phyloP scores from a whole-genome alignment of 78 protist genomes.

The Dictyostelium brefeldianum region DNA sequence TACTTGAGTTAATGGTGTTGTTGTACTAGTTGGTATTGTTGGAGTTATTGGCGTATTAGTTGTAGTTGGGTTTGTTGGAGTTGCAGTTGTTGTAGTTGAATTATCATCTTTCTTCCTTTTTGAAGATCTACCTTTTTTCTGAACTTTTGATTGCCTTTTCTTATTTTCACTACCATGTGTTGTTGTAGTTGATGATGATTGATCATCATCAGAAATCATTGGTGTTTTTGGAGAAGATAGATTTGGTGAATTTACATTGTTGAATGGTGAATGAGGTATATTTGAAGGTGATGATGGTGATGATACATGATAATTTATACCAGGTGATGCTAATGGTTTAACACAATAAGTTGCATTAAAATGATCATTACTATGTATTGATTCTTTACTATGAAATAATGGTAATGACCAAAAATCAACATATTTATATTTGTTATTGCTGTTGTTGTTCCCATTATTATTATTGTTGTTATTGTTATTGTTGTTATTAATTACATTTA shows the following conservation, averaged over 20 bases:
- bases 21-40: not conserved
- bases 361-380: not conserved
- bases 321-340: conserved; percentile 13
- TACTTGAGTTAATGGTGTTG: not conserved
- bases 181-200: not conserved
- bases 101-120: conserved; percentile 67
- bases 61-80: not conserved
- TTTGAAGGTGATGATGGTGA: not conserved
- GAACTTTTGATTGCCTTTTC: conserved; percentile 12
- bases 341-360: not conserved
- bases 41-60: not conserved
- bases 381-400: conserved; percentile 23
- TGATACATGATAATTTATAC: not conserved
- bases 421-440: conserved; percentile 5
- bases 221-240: conserved; percentile 47
- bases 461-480: not conserved
- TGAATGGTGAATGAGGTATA: conserved; percentile 27
- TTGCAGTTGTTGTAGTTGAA: not conserved
- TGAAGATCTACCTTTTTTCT: conserved; percentile 33
- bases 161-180: not conserved
- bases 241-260: conserved; percentile 15
- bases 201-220: conserved; percentile 23
- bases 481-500: not conserved
- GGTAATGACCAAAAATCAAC: conserved; percentile 20
- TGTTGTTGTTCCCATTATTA: not conserved